Base-by-base conservation (phyloP, 345 rosid species). In the Ailanthus altissimus region DNA sequence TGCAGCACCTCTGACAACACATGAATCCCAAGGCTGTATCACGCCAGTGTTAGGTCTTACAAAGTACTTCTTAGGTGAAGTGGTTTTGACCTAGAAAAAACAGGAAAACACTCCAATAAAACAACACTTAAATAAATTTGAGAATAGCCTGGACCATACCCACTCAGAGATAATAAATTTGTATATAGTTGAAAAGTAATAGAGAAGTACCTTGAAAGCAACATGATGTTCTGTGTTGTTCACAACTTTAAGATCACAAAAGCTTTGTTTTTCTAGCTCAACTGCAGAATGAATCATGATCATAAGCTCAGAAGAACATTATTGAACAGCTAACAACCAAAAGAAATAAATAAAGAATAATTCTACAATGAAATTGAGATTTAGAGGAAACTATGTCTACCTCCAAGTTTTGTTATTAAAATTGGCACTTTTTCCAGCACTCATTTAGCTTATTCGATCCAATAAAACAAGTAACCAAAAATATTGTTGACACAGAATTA, bases 31-130 rank as follows among this genome's bases (percentile, higher is more conserved):
- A 36, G 99, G 96, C 79, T 83, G 97, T 71, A 95, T 75, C 59
- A 90, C 93, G 58, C 96, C 92, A 25, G 94, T 89, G 85, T 93
- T 95, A 36, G 99, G 99, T 84, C 99, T 87, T 62, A 95, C 99
- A 80, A 90, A 95, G 89, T 95, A 95, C 92, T 93, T 95, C 85
- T 90, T 95, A 0, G 99, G 99, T 58, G 97, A 92, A 80, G 99
- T 95, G 46, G 99, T 95, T 86, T 95, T 95, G 75, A 95, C 99
- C 99, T 95, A 75, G 75, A 63, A 73, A 45, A 64, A 58, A 56
- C 38, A 77, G 62, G 62, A 56, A 71, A 59, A 63, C n/a, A 47
- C 32, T 21, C 67, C 20, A 63, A 70, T 73, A n/a, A 77, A 67
- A 56, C 21, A 68, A 9, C 60, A 60, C 65, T 73, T 4, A 73